Conservation (phyloP, 768 basidiomycete genomes). For the Asterophora parasitica region DNA sequence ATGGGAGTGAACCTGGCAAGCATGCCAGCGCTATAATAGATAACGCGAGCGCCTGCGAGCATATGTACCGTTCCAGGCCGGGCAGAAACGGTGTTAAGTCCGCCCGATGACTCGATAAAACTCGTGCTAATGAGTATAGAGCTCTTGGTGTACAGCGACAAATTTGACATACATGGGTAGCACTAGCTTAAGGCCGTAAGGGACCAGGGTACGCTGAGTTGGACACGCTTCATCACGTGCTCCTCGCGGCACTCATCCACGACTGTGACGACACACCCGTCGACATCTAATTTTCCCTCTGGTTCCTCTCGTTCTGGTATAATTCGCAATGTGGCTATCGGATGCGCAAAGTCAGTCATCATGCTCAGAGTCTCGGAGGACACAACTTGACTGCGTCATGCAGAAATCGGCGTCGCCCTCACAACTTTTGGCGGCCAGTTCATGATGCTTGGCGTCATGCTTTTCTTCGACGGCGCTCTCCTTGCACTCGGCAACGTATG, state of each 20-base stretch:
- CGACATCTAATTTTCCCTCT: conserved; percentile 1
- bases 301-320: conserved; percentile 1
- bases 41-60: too few relatives aligned
- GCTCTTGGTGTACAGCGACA: too few relatives aligned
- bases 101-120: too few relatives aligned
- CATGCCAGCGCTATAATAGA: too few relatives aligned
- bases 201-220: too few relatives aligned
- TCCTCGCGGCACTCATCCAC: not conserved
- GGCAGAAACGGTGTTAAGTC: too few relatives aligned
- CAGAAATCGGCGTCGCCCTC: conserved; percentile 95
- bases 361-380: not conserved
- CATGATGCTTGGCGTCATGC: conserved; percentile 93
- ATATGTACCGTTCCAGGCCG: too few relatives aligned
- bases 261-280: conserved; percentile 5
- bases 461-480: conserved; percentile 94
- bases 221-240: conserved; percentile 17
- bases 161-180: too few relatives aligned
- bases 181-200: too few relatives aligned
- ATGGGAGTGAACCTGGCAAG: too few relatives aligned
- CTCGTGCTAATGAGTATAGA: too few relatives aligned
- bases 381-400: conserved; percentile 1
- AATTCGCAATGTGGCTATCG: conserved; percentile 53
- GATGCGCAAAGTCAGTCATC: conserved; percentile 55
- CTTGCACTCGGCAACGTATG: conserved; percentile 94
- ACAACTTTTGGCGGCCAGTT: conserved; percentile 94